A percentile compares a stretch with the other conserved stretches of the same genome.
Evolutionary conservation across 768 basidiomycete genomes (phyloP).

Genomic region (Collybia sordida): DNA sequence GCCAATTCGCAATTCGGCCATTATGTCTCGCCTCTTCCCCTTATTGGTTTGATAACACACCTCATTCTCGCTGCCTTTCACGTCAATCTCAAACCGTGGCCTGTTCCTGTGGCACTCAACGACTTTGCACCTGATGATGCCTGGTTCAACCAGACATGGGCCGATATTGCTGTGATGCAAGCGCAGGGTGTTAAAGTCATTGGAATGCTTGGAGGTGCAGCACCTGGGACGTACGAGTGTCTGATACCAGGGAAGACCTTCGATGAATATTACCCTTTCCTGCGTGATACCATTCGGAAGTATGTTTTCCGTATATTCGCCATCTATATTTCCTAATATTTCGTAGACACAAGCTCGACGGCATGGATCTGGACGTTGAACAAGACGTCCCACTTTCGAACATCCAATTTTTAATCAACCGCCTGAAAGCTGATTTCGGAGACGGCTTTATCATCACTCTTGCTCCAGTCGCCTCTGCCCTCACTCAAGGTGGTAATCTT

Average conservation of each 20-base stretch:
- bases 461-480: conserved; percentile 22
- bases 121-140: conserved; percentile 16
- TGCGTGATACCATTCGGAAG: conserved; percentile 16
- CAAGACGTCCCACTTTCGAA: conserved; percentile 12
- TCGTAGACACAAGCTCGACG: conserved; percentile 20
- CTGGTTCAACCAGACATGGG: conserved; percentile 21
- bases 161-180: conserved; percentile 20
- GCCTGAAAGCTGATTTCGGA: conserved; percentile 22
- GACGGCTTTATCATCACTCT: conserved; percentile 23
- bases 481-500: conserved; percentile 20
- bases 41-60: conserved; percentile 20
- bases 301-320: conserved; percentile 2
- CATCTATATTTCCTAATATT: background rate
- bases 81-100: conserved; percentile 16
- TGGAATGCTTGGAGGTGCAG: conserved; percentile 25
- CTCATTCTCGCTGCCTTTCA: conserved; percentile 25
- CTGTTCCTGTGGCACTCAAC: conserved; percentile 17
- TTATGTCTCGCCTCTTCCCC: conserved; percentile 21
- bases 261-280: conserved; percentile 18
- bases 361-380: conserved; percentile 26
- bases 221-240: conserved; percentile 17
- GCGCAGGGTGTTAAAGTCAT: conserved; percentile 19
- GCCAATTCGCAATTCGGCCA: conserved; percentile 12
- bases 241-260: conserved; percentile 14
- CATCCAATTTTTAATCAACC: conserved; percentile 17